These are phyloP conservation scores for Trichophyton verrucosum DNA, from an alignment of 2,329 filamentous ascomycete species.

Conservation along the genomic window DNA sequence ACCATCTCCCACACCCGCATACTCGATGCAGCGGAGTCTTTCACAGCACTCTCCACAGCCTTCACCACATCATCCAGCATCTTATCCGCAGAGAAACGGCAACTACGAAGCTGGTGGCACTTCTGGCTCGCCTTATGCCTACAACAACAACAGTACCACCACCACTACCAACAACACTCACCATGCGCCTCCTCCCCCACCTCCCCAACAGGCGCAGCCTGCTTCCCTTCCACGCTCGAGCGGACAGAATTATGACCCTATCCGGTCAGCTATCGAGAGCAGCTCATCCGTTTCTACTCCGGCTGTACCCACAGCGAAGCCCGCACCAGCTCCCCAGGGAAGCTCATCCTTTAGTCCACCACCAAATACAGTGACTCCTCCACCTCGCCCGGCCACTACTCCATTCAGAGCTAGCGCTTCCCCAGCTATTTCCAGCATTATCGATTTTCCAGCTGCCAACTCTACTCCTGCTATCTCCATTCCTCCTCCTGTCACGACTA, in stretches of 20 bases:
- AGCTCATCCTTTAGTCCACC: conserved; percentile 32
- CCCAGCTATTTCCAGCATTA: conserved; percentile 80
- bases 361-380: conserved; percentile 38
- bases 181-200: neutral
- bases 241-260: conserved; percentile 80
- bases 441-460: conserved; percentile 50
- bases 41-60: conserved; percentile 10
- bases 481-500: neutral
- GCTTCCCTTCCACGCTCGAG: conserved; percentile 45
- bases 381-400: conserved; percentile 36
- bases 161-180: conserved; percentile 4
- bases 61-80: conserved; percentile 8
- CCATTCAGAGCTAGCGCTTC: conserved; percentile 66
- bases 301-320: conserved; percentile 49
- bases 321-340: conserved; percentile 22
- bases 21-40: conserved; percentile 1
- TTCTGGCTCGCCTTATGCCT: neutral
- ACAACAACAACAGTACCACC: conserved; percentile 11
- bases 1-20: conserved; percentile 3
- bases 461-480: conserved; percentile 5
- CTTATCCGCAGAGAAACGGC: conserved; percentile 2
- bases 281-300: conserved; percentile 27
- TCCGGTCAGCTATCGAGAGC: conserved; percentile 51
- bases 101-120: neutral
- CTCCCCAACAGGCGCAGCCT: conserved; percentile 20